Evolutionary conservation across 169 alveolate genomes (phyloP), one percentile per base, ranked within the genome.

Genomic region (Eimeria necatrix): DNA sequence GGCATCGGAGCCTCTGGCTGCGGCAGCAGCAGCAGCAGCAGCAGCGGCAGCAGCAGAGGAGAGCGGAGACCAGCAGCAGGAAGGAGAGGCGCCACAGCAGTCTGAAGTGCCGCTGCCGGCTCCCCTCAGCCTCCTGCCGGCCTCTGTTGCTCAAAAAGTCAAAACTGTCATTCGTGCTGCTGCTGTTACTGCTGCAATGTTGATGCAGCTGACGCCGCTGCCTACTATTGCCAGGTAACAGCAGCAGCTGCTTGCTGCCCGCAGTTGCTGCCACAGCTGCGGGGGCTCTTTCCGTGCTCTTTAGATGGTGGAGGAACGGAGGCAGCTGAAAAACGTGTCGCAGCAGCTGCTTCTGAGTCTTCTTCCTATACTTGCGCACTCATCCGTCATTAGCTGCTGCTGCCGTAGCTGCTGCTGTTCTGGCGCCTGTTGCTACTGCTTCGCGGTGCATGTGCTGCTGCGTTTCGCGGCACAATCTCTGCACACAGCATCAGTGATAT

Each of bases 201-300:
- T 91, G 56, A 91, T 91, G 95, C 95, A 71, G 95, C 95, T 91
- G 10, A 32, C 95, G 20, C 95, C 95, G 12, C 92, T 91, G 5
- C 95, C 95, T 4, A 91, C 95, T 0, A 61, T 80, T 22, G 78
- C 91, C 48, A 56, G 91, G 91, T 83, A 49, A 52, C 8, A 48
- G 12, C 49, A 12, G 22, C 68, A n/a, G 51, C 46, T 71, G 83
- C 49, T 32, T 32, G 48, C 52, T 71, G 83, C 83, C 51, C 4
- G 83, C 83, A 10, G 83, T 22, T 71, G 48, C 53, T 32, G 83
- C 83, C 24, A 22, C 51, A 10, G 53, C 24, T 22, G 48, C 83
- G 18, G 83, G 20, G 3, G 78, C 32, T 0, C 26, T 49, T 78
- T 8, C n/a, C 4, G 12, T 8, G 46, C 78, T 22, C 41, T 32